These are phyloP conservation scores for Durotheca rogersii DNA, from an alignment of 495 filamentous ascomycete genomes.

Conservation along the genomic window DNA sequence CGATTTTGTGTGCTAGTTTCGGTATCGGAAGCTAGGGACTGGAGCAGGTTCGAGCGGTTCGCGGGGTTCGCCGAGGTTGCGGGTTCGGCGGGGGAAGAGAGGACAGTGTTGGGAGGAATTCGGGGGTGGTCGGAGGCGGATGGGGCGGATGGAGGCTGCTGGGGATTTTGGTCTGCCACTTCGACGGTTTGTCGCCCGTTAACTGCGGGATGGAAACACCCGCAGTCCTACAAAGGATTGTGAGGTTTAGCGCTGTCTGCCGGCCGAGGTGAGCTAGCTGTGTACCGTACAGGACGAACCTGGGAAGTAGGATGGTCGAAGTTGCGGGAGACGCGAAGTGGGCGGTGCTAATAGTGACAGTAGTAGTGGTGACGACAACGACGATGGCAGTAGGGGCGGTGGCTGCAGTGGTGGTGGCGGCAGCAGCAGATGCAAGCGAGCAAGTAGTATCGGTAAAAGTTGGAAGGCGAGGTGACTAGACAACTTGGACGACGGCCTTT, in stretches of 20 bases:
- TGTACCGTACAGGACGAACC: background rate
- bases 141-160: slow-evolving; percentile 32
- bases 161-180: slow-evolving; percentile 49
- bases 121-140: slow-evolving; percentile 46
- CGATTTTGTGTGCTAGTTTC: slow-evolving; percentile 15
- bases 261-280: slow-evolving; percentile 8
- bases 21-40: slow-evolving; percentile 18
- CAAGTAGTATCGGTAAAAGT: slow-evolving; percentile 8
- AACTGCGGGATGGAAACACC: slow-evolving; percentile 35
- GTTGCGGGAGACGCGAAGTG: slow-evolving; percentile 9
- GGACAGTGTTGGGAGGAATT: slow-evolving; percentile 39
- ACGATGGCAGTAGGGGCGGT: too few relatives aligned
- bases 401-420: too few relatives aligned
- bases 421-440: too few relatives aligned
- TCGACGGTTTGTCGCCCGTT: slow-evolving; percentile 42
- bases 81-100: slow-evolving; percentile 38
- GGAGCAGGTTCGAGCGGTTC: slow-evolving; percentile 13
- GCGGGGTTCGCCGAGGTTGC: slow-evolving; percentile 16
- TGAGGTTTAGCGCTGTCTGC: slow-evolving; percentile 3
- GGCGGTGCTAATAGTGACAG: background rate
- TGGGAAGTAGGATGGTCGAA: slow-evolving; percentile 4
- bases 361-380: slow-evolving; percentile 12
- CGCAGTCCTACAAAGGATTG: slow-evolving; percentile 27
- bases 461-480: slow-evolving; percentile 21
- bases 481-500: slow-evolving; percentile 28